A percentile compares a stretch with the other conserved stretches of the same genome.
phyloP scores from a whole-genome alignment of 164 flowering plant species.

The Vitis riparia region DNA sequence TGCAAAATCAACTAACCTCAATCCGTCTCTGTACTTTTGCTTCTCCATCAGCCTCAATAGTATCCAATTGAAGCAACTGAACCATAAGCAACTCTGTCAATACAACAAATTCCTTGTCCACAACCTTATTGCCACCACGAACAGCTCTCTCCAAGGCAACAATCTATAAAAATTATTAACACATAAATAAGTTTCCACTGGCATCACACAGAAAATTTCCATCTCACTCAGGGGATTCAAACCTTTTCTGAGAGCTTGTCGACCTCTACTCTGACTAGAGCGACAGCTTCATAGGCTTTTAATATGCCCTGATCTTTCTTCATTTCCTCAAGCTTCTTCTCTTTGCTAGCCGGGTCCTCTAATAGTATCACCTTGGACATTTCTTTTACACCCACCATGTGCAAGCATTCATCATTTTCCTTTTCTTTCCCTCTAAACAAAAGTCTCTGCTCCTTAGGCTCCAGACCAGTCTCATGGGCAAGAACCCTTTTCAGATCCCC shows the following conservation, averaged over 20 bases:
- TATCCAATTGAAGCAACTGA: slow-evolving; percentile 45
- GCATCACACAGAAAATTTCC: background rate
- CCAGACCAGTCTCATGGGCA: slow-evolving; percentile 36
- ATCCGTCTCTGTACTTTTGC: slow-evolving; percentile 38
- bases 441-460: slow-evolving; percentile 43
- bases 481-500: slow-evolving; percentile 47
- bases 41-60: slow-evolving; percentile 41
- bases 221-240: background rate
- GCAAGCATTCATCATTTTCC: slow-evolving; percentile 27
- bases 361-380: slow-evolving; percentile 36
- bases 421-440: slow-evolving; percentile 53
- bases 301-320: slow-evolving; percentile 17
- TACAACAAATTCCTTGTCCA: slow-evolving; percentile 40
- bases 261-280: slow-evolving; percentile 26
- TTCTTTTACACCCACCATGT: slow-evolving; percentile 41
- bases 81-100: slow-evolving; percentile 45
- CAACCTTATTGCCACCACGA: slow-evolving; percentile 26
- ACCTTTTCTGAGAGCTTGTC: slow-evolving; percentile 37
- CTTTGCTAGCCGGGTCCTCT: slow-evolving; percentile 38
- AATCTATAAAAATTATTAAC: slow-evolving; percentile 22
- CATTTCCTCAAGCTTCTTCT: slow-evolving; percentile 37
- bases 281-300: slow-evolving; percentile 28
- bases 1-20: slow-evolving; percentile 29
- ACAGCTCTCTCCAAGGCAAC: slow-evolving; percentile 29
- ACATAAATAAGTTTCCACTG: background rate